A percentile compares a stretch with the other conserved stretches of the same genome.
phyloP scores from a whole-genome alignment of 257 asterid species.

The Solanum okadae region DNA sequence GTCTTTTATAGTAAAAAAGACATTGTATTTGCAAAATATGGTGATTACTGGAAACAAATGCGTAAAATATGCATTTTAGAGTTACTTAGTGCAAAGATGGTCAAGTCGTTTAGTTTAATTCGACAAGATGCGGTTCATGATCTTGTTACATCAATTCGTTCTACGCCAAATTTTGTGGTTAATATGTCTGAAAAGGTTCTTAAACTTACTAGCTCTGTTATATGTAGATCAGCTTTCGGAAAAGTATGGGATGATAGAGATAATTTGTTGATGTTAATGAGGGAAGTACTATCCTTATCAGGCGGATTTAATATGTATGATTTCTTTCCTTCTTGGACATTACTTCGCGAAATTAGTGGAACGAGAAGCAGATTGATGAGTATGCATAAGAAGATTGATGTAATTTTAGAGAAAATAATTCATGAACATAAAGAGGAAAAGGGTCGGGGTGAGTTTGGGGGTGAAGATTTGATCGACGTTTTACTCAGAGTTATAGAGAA shows the following conservation, averaged over 20 bases:
- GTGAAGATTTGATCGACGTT: not conserved
- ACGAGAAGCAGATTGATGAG: not conserved
- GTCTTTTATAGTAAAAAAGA: not conserved
- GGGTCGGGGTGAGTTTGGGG: not conserved
- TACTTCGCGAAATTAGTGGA: not conserved
- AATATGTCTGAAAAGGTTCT: not conserved
- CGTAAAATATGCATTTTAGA: constrained; percentile 2
- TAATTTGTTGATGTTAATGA: not conserved
- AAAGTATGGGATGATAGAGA: not conserved
- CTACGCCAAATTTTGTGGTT: not conserved
- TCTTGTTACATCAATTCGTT: not conserved
- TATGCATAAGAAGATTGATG: not conserved
- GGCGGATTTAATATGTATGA: not conserved
- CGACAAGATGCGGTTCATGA: not conserved
- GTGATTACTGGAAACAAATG: not conserved
- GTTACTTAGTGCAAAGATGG: not conserved
- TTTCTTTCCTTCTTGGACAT: not conserved
- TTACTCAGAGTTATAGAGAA: not conserved
- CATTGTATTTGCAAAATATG: not conserved
- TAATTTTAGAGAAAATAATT: not conserved
- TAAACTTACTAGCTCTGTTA: not conserved
- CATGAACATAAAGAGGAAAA: not conserved
- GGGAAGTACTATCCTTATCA: not conserved
- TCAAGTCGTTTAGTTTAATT: not conserved
- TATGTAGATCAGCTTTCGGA: not conserved